These are phyloP conservation scores for Capillidium rhysosporum DNA, from an alignment of 371 early-diverging fungal species.

Conservation along the genomic window DNA sequence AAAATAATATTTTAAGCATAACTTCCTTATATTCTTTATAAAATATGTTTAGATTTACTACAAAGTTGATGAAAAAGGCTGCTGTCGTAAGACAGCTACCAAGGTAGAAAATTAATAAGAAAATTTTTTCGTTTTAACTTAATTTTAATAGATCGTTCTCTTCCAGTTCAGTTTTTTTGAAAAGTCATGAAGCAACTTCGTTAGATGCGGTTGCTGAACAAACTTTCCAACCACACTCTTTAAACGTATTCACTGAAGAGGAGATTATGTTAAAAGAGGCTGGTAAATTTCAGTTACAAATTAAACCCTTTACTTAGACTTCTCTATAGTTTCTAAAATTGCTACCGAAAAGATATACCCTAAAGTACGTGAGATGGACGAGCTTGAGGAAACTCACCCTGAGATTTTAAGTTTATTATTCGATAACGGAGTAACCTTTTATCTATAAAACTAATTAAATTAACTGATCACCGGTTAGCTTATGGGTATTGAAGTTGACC, in stretches of 20 bases:
- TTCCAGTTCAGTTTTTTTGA: too few species aligned
- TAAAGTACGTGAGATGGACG: constrained; percentile 85
- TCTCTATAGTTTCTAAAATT: constrained; percentile 49
- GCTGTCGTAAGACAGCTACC: too few species aligned
- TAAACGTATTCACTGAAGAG: constrained; percentile 62
- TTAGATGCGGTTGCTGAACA: too few species aligned
- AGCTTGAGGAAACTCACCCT: constrained; percentile 61
- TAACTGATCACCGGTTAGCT: constrained; percentile 28
- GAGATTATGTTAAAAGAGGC: constrained; percentile 54
- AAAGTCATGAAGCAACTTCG: too few species aligned
- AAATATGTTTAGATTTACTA: too few species aligned
- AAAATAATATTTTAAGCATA: too few species aligned
- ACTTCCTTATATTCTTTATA: too few species aligned
- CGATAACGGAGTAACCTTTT: constrained; percentile 53
- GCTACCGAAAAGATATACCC: constrained; percentile 71
- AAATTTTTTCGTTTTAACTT: too few species aligned
- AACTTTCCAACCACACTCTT: constrained; percentile 18
- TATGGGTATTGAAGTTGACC: constrained; percentile 87
- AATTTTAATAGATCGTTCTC: too few species aligned
- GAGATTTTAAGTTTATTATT: constrained; percentile 66
- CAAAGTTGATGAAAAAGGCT: too few species aligned
- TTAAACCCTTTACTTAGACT: neutral
- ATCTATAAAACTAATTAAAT: neutral
- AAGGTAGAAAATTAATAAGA: too few species aligned
- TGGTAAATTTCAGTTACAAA: constrained; percentile 19